Evolutionary conservation across 495 filamentous ascomycete genomes (phyloP).

Genomic region (Talaromyces ruber): DNA sequence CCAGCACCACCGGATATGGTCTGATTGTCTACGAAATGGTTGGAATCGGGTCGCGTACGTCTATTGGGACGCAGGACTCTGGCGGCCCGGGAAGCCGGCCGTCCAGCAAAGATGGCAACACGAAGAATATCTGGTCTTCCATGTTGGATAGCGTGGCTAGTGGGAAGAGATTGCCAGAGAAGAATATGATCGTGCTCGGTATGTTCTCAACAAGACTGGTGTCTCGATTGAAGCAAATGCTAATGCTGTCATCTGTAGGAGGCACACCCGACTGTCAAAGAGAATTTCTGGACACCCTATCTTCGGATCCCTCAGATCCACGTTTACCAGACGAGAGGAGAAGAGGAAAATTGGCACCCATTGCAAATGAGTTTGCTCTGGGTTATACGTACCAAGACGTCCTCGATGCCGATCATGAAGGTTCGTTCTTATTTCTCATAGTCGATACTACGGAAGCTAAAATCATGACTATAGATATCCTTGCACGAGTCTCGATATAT

Average conservation of each 20-base stretch:
- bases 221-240: background rate
- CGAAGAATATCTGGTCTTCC: constrained; percentile 90
- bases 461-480: constrained; percentile 48
- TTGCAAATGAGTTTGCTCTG: constrained; percentile 88
- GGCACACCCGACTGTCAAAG: constrained; percentile 82
- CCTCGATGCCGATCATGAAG: constrained; percentile 89
- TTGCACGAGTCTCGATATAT: constrained; percentile 87
- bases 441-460: background rate
- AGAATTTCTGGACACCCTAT: constrained; percentile 80
- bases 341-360: constrained; percentile 60
- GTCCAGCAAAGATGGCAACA: constrained; percentile 61
- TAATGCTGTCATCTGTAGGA: constrained; percentile 37
- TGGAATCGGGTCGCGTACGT: constrained; percentile 33
- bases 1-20: constrained; percentile 20
- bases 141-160: constrained; percentile 87
- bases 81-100: constrained; percentile 39
- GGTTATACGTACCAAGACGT: constrained; percentile 97
- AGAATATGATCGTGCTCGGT: constrained; percentile 84
- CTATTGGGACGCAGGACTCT: constrained; percentile 29
- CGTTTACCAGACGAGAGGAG: constrained; percentile 48
- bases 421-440: constrained; percentile 26
- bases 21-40: constrained; percentile 25
- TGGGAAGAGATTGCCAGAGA: constrained; percentile 85
- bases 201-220: constrained; percentile 13
- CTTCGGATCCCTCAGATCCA: constrained; percentile 48